Evolutionary conservation across 2,329 filamentous ascomycete genomes (phyloP).

Genomic region (Fusarium sp.): DNA sequence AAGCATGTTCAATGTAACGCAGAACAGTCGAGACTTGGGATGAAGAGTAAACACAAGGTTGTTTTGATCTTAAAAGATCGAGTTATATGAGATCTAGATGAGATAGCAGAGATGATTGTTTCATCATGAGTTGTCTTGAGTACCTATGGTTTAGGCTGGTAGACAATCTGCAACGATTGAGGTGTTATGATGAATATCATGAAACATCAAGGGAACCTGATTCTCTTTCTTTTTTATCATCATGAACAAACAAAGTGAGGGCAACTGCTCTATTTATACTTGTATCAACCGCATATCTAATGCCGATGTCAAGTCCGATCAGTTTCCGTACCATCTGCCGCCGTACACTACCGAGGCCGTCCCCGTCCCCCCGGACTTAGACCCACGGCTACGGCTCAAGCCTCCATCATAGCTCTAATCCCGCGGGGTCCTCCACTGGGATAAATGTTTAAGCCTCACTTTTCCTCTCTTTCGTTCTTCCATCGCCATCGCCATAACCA

Average conservation of each 20-base stretch:
- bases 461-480: constrained; percentile 4
- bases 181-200: constrained; percentile 17
- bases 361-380: constrained; percentile 14
- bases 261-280: not conserved
- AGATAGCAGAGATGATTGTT: not conserved
- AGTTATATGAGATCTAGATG: not conserved
- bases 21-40: not conserved
- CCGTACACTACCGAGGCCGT: constrained; percentile 33
- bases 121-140: constrained; percentile 10
- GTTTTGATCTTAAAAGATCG: not conserved
- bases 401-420: constrained; percentile 10
- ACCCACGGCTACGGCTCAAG: constrained; percentile 13
- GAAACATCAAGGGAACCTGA: not conserved
- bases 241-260: not conserved
- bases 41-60: not conserved
- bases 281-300: not conserved
- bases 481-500: constrained; percentile 18
- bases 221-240: not conserved
- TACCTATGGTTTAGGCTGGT: not conserved
- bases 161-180: not conserved
- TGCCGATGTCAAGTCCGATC: constrained; percentile 1
- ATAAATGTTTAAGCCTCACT: constrained; percentile 46
- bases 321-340: constrained; percentile 35
- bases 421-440: constrained; percentile 35
- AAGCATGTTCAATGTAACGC: not conserved